Evolutionary conservation across 1,284 basidiomycete genomes (phyloP).

Genomic region (Fereydounia khargensis): DNA sequence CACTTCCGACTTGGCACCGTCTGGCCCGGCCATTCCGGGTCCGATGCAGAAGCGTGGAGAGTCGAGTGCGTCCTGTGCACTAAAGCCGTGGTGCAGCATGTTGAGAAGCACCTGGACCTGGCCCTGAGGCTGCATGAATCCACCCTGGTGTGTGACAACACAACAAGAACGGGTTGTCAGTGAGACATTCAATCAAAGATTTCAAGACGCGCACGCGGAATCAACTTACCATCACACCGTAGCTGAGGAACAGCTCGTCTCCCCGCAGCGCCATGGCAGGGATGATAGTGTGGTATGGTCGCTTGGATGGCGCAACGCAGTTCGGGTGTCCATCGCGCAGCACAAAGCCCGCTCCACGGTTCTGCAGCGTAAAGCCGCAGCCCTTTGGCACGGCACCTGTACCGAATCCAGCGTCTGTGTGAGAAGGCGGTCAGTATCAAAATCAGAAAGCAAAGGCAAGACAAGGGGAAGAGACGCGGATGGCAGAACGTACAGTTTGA

Average conservation of each 20-base stretch:
- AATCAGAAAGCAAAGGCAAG: background rate
- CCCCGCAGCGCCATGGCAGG: conserved; percentile 81
- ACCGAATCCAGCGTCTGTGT: conserved; percentile 61
- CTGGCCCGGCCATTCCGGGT: conserved; percentile 71
- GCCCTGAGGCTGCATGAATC: conserved; percentile 90
- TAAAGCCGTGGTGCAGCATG: conserved; percentile 75
- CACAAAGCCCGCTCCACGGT: conserved; percentile 81
- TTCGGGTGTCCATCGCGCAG: conserved; percentile 81
- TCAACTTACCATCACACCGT: conserved; percentile 75
- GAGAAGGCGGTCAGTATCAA: background rate
- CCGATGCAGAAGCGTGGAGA: conserved; percentile 95
- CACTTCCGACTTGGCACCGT: conserved; percentile 71
- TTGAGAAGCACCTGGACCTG: conserved; percentile 92
- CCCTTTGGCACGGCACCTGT: conserved; percentile 76
- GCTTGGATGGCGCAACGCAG: conserved; percentile 66
- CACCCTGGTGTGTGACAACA: conserved; percentile 51
- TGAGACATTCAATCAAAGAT: too few species aligned
- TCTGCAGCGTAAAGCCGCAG: conserved; percentile 93
- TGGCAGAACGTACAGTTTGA: conserved; percentile 70
- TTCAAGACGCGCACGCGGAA: background rate
- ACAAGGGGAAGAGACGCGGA: conserved; percentile 61
- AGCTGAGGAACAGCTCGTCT: conserved; percentile 80
- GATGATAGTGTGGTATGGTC: conserved; percentile 94
- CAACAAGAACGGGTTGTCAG: background rate
- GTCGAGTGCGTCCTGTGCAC: conserved; percentile 67